A percentile compares a stretch with the other conserved stretches of the same genome.
Conservation (phyloP, 495 filamentous ascomycete species). For the Pyrenula aspistea region DNA sequence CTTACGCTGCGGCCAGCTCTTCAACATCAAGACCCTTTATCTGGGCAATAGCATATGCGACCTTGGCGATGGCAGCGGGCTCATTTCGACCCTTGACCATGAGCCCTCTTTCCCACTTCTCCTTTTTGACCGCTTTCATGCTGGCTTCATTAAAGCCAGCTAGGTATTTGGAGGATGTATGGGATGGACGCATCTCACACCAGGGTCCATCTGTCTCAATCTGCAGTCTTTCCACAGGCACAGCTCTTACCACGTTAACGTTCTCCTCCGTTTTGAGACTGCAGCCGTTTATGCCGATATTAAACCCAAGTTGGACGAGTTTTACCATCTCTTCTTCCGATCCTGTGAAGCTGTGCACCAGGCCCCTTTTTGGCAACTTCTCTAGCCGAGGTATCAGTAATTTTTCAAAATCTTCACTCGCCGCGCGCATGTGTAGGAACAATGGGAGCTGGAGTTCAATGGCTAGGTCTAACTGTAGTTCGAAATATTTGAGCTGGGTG, state of each 20-base stretch:
- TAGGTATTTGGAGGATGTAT: conserved; percentile 38
- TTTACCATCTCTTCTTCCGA: conserved; percentile 69
- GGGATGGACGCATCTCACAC: conserved; percentile 47
- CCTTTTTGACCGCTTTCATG: conserved; percentile 71
- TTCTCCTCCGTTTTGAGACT: conserved; percentile 89
- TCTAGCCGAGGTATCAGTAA: conserved; percentile 40
- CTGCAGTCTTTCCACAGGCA: conserved; percentile 65
- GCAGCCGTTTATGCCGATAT: conserved; percentile 85
- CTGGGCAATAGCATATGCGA: conserved; percentile 75
- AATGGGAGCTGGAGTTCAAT: conserved; percentile 68
- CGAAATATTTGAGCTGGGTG: conserved; percentile 75
- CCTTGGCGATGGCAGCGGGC: conserved; percentile 66
- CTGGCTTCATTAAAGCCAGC: conserved; percentile 24
- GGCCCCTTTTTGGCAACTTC: conserved; percentile 53
- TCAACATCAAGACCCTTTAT: conserved; percentile 70
- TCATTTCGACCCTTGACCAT: conserved; percentile 94
- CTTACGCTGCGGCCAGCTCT: conserved; percentile 74
- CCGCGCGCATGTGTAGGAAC: conserved; percentile 83
- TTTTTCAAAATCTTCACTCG: conserved; percentile 66
- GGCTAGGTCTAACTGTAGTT: conserved; percentile 65
- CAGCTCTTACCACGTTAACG: conserved; percentile 61
- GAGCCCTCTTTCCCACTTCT: conserved; percentile 70
- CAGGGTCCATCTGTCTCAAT: conserved; percentile 93
- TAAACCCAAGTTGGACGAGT: conserved; percentile 61
- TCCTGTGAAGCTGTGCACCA: conserved; percentile 89